These are phyloP conservation scores for Globisporangium orthogonon DNA, from an alignment of 352 stramenopile species.

Conservation along the genomic window DNA sequence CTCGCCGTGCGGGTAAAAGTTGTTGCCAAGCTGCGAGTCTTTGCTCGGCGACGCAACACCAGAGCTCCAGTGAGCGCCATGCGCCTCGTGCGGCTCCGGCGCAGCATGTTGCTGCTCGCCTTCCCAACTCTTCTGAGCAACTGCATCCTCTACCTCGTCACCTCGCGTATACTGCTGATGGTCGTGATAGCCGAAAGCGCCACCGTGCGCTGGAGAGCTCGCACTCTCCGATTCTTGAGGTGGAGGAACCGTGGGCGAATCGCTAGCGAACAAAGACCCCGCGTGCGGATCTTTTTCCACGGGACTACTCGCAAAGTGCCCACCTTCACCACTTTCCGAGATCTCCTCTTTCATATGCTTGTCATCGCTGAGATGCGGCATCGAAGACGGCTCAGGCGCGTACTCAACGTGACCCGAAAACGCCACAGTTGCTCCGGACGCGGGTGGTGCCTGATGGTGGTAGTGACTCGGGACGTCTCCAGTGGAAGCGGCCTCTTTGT, in stretches of 20 bases:
- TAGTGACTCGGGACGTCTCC: not conserved
- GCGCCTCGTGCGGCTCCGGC: not conserved
- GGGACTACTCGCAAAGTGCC: conserved; percentile 8
- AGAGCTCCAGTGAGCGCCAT: conserved; percentile 1
- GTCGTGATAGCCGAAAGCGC: not conserved
- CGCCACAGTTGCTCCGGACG: conserved; percentile 1
- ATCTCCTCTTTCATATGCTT: not conserved
- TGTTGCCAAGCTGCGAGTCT: conserved; percentile 1
- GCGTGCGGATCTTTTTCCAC: conserved; percentile 4
- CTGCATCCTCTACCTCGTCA: not conserved
- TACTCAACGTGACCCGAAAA: not conserved
- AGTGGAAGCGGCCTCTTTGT: conserved; percentile 13
- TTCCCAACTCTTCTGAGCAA: conserved; percentile 7
- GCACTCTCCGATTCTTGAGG: not conserved
- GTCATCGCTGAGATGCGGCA: not conserved
- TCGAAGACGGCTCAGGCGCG: not conserved
- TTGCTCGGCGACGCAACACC: conserved; percentile 4
- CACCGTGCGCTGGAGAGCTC: not conserved
- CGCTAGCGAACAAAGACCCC: not conserved
- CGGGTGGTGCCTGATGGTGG: conserved; percentile 1
- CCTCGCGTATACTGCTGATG: not conserved
- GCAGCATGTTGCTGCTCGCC: not conserved
- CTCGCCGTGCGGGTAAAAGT: conserved; percentile 3
- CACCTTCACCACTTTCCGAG: not conserved
- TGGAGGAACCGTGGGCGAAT: conserved; percentile 2